Evolutionary conservation across 257 asterid species (phyloP), one percentile per base, ranked within the genome.

Genomic region (Solanum gracilifrons): DNA sequence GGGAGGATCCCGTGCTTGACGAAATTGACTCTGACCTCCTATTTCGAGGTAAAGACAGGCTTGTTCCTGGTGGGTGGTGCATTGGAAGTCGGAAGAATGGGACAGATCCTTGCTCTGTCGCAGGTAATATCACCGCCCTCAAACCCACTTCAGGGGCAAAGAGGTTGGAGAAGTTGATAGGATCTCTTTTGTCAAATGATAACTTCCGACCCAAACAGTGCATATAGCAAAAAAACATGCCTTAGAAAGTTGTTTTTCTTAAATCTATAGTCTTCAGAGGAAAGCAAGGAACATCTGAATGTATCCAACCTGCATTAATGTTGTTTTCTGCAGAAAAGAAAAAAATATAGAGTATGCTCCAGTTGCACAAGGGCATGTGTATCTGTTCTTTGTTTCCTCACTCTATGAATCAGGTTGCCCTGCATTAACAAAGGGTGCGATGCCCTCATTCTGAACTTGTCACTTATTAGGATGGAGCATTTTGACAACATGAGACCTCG

Each of bases 21-120:
- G 91, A 74, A 87, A 93, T 96, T 39, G 99, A 96, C 66, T 86
- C 93, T 13, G 95, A 96, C 29, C 98, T 96, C 69, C 86, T 96
- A 71, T 90, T 92, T 51, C 91, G 98, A 46, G 95, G 93, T 31
- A 87, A 90, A 88, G 96, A 86, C 89, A 94, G 87, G 95, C 90
- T 94, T 79, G 95, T 94, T 20, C 98, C 99, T 0, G 99, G 99
- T 23, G 99, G 99, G 41, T 96, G 99, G 99, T 96, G 99, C 58
- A 82, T 88, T 5, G 99, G 98, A 33, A 90, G 91, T 12, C 85
- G 84, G 69, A 92, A 91, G 85, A 95, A 96, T 12, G 98, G 98
- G 80, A 92, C 98, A 0, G 98, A 96, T 92, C 98, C 98, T 25
- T 96, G 99, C 90, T 93, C 92, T 0, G 92, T 87, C n/a, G 93